These are phyloP conservation scores for Orychophragmus violaceus DNA, from an alignment of 345 rosid genomes.

Conservation along the genomic window DNA sequence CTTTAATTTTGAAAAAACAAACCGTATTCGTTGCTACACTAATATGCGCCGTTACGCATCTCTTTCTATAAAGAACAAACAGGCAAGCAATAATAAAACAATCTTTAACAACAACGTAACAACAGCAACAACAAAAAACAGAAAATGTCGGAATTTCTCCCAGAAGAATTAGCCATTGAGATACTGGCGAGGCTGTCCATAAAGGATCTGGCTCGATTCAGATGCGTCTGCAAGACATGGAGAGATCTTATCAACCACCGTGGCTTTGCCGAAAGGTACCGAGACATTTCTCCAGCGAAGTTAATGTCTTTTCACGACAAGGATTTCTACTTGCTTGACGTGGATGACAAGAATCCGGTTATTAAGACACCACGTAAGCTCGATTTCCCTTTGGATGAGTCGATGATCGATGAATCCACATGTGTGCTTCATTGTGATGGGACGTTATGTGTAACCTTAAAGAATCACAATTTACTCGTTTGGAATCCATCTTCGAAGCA, in stretches of 20 bases:
- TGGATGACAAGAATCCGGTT: conserved; percentile 3
- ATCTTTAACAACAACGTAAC: neutral
- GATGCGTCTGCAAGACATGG: conserved; percentile 28
- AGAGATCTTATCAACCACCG: conserved; percentile 15
- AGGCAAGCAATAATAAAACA: neutral
- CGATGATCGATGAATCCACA: conserved; percentile 20
- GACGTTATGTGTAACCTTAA: conserved; percentile 25
- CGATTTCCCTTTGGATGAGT: conserved; percentile 11
- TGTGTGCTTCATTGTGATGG: conserved; percentile 27
- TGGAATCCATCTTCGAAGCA: conserved; percentile 23
- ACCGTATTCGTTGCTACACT: too few species aligned
- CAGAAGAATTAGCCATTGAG: conserved; percentile 18
- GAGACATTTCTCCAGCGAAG: neutral
- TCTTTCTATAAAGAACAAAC: neutral
- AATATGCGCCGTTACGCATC: neutral
- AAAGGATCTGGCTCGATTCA: conserved; percentile 21
- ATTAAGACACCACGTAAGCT: neutral
- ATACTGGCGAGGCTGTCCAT: conserved; percentile 19
- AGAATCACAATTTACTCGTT: conserved; percentile 18
- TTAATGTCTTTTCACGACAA: conserved; percentile 9
- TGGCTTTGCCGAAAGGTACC: neutral
- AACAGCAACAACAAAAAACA: neutral
- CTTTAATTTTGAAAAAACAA: too few species aligned
- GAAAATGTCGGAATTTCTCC: conserved; percentile 16
- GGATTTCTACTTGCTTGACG: conserved; percentile 22